Evolutionary conservation across 768 basidiomycete species (phyloP).

Genomic region (Termitomyces sp.): DNA sequence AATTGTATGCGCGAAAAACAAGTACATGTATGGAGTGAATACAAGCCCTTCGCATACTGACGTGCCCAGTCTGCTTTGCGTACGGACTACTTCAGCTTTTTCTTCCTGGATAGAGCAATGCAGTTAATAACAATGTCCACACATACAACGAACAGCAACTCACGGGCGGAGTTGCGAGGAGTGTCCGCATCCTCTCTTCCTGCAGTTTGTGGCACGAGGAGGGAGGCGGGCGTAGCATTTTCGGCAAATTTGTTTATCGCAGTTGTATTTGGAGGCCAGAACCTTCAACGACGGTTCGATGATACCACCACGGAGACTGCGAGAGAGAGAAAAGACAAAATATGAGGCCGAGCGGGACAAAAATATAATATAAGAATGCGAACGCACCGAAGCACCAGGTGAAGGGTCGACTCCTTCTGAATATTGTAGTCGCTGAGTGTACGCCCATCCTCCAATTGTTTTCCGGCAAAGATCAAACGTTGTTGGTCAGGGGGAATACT

Average conservation of each 20-base stretch:
- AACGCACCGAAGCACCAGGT: conserved; percentile 89
- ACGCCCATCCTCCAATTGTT: conserved; percentile 98
- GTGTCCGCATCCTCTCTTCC: conserved; percentile 91
- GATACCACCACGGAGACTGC: conserved; percentile 95
- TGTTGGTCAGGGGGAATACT: conserved; percentile 95
- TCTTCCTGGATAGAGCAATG: conserved; percentile 9
- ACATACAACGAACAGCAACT: conserved; percentile 31
- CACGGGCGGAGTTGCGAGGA: conserved; percentile 90
- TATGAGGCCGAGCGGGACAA: neutral
- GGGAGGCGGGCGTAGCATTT: conserved; percentile 99
- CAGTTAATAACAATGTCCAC: neutral
- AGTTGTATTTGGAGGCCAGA: conserved; percentile 96
- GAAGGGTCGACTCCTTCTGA: conserved; percentile 97
- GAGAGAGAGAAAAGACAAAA: neutral
- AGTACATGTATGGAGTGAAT: conserved; percentile 3
- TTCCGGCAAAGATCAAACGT: conserved; percentile 94
- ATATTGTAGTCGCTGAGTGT: conserved; percentile 97
- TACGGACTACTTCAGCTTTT: conserved; percentile 20
- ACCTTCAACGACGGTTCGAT: conserved; percentile 99
- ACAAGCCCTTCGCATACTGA: neutral
- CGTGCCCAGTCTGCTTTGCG: neutral
- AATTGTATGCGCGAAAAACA: neutral
- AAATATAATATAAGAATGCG: too few species aligned
- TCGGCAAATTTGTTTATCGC: conserved; percentile 99
- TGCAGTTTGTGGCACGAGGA: conserved; percentile 99